Evolutionary conservation across 2,329 filamentous ascomycete genomes (phyloP).

Genomic region (Xylaria sp.): DNA sequence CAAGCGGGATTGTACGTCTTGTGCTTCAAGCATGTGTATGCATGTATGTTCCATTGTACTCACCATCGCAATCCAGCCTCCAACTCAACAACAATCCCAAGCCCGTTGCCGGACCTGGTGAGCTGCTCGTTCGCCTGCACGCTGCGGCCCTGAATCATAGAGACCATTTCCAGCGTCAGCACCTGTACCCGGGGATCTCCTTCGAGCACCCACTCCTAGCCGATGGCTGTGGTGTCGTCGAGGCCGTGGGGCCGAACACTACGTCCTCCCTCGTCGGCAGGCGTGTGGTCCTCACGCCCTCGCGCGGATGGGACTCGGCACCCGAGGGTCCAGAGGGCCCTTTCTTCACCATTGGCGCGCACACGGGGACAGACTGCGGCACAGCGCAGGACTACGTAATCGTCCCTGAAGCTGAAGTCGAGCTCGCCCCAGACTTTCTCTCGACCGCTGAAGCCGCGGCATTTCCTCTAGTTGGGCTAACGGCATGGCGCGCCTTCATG

Average conservation of each 20-base stretch:
- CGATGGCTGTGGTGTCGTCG: constrained; percentile 80
- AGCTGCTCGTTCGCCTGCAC: constrained; percentile 77
- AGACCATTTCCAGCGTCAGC: constrained; percentile 91
- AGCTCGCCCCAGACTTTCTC: constrained; percentile 76
- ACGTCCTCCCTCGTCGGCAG: constrained; percentile 53
- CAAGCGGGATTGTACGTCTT: not conserved
- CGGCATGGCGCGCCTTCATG: constrained; percentile 84
- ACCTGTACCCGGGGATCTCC: constrained; percentile 84
- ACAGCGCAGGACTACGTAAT: constrained; percentile 76
- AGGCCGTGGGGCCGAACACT: constrained; percentile 61
- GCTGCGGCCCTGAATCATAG: constrained; percentile 92
- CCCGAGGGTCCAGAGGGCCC: constrained; percentile 74
- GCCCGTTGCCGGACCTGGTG: constrained; percentile 66
- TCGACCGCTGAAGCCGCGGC: constrained; percentile 78
- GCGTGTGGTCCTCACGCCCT: constrained; percentile 79
- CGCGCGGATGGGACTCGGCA: constrained; percentile 75
- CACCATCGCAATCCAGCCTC: constrained; percentile 50
- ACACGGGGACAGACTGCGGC: constrained; percentile 65
- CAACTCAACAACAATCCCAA: constrained; percentile 65
- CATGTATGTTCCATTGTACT: not conserved
- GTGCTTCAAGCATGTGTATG: too few species aligned
- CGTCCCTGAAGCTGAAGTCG: constrained; percentile 74
- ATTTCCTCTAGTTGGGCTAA: constrained; percentile 82
- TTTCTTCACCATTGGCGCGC: constrained; percentile 73
- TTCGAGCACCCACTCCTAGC: constrained; percentile 80